phyloP scores from a whole-genome alignment of 352 stramenopile genomes.

The Phytophthora capsici region DNA sequence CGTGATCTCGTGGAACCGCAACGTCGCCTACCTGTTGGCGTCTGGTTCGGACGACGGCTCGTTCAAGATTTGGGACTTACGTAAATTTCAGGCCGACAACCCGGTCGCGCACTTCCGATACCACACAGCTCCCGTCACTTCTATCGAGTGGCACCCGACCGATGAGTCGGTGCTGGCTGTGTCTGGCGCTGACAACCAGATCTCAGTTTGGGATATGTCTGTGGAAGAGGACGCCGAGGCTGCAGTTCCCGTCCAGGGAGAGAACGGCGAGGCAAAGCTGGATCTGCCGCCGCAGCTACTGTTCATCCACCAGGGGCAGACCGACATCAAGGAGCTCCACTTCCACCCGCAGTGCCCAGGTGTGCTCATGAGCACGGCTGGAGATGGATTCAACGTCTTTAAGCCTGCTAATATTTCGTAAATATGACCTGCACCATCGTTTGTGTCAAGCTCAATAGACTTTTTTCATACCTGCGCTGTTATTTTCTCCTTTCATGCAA shows the following conservation, averaged over 20 bases:
- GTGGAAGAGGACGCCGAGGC: constrained; percentile 97
- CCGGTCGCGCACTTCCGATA: constrained; percentile 96
- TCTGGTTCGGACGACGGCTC: constrained; percentile 98
- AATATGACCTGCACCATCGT: constrained; percentile 38
- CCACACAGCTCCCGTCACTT: constrained; percentile 97
- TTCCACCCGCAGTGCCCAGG: constrained; percentile 99
- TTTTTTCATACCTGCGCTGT: background rate
- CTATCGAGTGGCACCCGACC: constrained; percentile 99
- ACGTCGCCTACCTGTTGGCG: constrained; percentile 97
- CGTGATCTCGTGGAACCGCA: constrained; percentile 98
- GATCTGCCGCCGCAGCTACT: constrained; percentile 98
- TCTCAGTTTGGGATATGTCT: constrained; percentile 99
- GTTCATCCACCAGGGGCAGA: constrained; percentile 99
- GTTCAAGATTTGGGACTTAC: constrained; percentile 98
- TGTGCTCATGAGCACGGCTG: constrained; percentile 96
- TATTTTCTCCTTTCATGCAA: background rate
- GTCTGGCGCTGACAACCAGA: constrained; percentile 95
- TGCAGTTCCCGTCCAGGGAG: constrained; percentile 43
- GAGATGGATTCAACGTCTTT: constrained; percentile 98
- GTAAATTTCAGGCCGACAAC: constrained; percentile 90
- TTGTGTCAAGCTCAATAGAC: constrained; percentile 26
- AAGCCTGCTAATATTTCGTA: constrained; percentile 96
- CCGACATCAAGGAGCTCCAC: constrained; percentile 99
- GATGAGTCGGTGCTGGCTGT: constrained; percentile 98
- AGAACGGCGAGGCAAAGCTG: constrained; percentile 65